Conservation (phyloP, 257 asterid genomes). For the Nicotiana knightiana region DNA sequence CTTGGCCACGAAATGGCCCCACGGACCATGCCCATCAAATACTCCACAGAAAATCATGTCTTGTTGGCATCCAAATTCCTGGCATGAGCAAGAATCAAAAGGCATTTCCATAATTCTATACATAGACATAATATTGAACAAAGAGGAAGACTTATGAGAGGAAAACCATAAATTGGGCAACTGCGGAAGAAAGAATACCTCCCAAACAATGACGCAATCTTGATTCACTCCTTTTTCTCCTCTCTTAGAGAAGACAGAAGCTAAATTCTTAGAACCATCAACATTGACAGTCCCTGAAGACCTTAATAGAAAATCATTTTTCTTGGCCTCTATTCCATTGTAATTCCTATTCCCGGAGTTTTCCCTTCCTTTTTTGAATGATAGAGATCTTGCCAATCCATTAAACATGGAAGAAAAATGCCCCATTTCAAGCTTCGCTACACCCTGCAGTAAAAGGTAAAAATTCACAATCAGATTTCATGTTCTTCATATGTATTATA, state of each 20-base stretch:
- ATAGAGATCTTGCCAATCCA: constrained; percentile 70
- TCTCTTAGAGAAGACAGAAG: constrained; percentile 74
- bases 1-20: constrained; percentile 96
- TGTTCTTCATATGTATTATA: neutral
- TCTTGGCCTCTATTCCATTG: constrained; percentile 64
- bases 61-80: constrained; percentile 95
- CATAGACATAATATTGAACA: neutral
- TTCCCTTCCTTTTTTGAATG: constrained; percentile 42
- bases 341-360: constrained; percentile 14
- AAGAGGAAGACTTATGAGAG: neutral
- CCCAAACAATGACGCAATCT: constrained; percentile 90
- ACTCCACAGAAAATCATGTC: constrained; percentile 93
- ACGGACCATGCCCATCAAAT: constrained; percentile 95
- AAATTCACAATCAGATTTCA: neutral
- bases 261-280: constrained; percentile 66
- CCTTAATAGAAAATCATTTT: constrained; percentile 62
- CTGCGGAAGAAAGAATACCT: constrained; percentile 35
- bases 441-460: constrained; percentile 30
- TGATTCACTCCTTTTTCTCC: constrained; percentile 88
- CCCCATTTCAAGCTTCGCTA: constrained; percentile 43
- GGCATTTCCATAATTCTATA: too few relatives aligned
- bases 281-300: constrained; percentile 59
- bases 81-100: neutral
- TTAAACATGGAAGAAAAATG: constrained; percentile 82
- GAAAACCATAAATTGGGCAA: neutral